Conservation (phyloP, 106 monocot species). For the Alisma plantagoaquatica region DNA sequence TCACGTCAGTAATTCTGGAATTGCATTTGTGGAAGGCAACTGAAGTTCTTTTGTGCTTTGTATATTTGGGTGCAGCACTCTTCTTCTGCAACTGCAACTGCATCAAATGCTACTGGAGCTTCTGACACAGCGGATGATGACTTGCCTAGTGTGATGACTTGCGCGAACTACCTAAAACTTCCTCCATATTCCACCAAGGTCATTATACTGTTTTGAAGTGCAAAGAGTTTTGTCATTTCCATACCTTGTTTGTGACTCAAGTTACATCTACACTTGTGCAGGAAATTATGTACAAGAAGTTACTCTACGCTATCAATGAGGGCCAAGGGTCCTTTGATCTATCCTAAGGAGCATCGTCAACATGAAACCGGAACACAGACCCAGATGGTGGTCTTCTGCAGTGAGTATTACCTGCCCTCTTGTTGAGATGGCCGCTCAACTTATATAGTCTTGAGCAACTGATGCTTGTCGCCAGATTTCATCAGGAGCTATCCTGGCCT, state of each 20-base stretch:
- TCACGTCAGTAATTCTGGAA: too few relatives aligned
- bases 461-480: too few relatives aligned
- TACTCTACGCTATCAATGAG: constrained; percentile 80
- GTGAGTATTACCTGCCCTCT: too few relatives aligned
- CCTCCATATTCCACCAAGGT: constrained; percentile 99
- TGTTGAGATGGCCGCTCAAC: too few relatives aligned
- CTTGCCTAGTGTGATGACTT: constrained; percentile 99
- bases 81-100: constrained; percentile 31
- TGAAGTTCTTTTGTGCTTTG: background rate
- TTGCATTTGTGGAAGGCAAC: too few relatives aligned
- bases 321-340: constrained; percentile 98
- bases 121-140: constrained; percentile 78
- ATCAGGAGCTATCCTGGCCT: too few relatives aligned
- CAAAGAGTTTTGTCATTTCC: background rate
- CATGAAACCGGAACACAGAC: too few relatives aligned
- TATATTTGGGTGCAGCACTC: constrained; percentile 36
- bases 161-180: constrained; percentile 95
- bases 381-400: too few relatives aligned
- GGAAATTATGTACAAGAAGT: constrained; percentile 87
- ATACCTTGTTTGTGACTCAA: too few relatives aligned
- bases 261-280: constrained; percentile 14
- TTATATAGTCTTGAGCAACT: too few relatives aligned
- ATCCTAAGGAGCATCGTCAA: constrained; percentile 23
- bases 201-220: background rate
- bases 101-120: constrained; percentile 33